Percentiles rank a stretch among this genome's conserved stretches.
Conservation (phyloP, 1,284 basidiomycete genomes). For the Sporisorium graminicola region DNA sequence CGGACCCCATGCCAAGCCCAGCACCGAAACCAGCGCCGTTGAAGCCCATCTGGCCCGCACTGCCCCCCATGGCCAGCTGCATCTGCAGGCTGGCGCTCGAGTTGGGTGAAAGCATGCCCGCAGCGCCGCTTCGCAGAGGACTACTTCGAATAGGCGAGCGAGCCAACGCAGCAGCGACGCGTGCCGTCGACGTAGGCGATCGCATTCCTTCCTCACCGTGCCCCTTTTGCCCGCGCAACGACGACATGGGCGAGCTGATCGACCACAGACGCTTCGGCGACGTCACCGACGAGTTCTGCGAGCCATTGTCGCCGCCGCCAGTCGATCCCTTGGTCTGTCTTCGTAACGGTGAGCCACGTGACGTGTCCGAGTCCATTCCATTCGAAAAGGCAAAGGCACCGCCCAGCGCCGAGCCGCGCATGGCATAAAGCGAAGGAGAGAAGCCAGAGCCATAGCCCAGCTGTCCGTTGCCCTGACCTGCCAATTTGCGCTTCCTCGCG, state of each 20-base stretch:
- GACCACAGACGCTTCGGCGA: constrained; percentile 52
- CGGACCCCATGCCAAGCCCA: constrained; percentile 45
- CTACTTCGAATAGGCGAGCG: constrained; percentile 47
- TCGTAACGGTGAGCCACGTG: constrained; percentile 44
- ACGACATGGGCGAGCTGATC: constrained; percentile 54
- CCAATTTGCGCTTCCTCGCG: constrained; percentile 56
- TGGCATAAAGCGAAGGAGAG: constrained; percentile 44
- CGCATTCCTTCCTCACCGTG: constrained; percentile 26
- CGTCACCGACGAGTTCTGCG: constrained; percentile 33
- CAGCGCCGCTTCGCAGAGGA: constrained; percentile 38
- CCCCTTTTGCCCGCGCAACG: constrained; percentile 45
- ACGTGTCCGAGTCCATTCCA: constrained; percentile 34
- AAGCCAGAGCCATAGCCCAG: constrained; percentile 40
- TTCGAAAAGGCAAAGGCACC: constrained; percentile 43
- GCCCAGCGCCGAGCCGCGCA: constrained; percentile 42
- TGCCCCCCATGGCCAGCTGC: constrained; percentile 45
- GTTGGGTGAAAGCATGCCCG: constrained; percentile 44
- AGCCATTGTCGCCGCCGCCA: constrained; percentile 7
- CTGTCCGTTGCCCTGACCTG: constrained; percentile 41
- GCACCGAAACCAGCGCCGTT: constrained; percentile 34
- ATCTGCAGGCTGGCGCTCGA: constrained; percentile 48
- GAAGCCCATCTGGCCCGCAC: constrained; percentile 33
- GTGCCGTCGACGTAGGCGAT: constrained; percentile 44
- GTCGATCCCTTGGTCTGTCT: constrained; percentile 35
- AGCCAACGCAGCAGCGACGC: constrained; percentile 42